phyloP scores from a whole-genome alignment of 208 protist genomes.

The Trypanosoma caninum region DNA sequence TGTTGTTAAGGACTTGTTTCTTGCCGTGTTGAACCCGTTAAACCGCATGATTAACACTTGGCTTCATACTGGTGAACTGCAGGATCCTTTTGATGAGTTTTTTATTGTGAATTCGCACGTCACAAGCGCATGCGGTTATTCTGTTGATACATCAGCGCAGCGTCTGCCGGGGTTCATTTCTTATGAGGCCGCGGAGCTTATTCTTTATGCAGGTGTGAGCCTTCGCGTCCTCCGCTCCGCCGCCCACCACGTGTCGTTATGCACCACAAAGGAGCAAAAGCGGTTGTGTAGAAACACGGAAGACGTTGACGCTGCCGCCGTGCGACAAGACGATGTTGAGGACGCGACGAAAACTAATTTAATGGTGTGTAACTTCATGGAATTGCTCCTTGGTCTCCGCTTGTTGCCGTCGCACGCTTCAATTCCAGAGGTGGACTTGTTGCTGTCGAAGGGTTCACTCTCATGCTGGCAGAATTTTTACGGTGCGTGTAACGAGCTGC shows the following conservation, averaged over 20 bases:
- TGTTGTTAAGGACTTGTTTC: slow-evolving; percentile 50
- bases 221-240: slow-evolving; percentile 66
- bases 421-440: slow-evolving; percentile 42
- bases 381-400: slow-evolving; percentile 14
- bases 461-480: slow-evolving; percentile 62
- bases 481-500: slow-evolving; percentile 45
- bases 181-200: slow-evolving; percentile 33
- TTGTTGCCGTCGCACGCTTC: slow-evolving; percentile 2
- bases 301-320: slow-evolving; percentile 23
- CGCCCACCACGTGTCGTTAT: slow-evolving; percentile 42
- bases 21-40: slow-evolving; percentile 47
- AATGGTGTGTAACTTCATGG: slow-evolving; percentile 34
- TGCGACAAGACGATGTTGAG: slow-evolving; percentile 3
- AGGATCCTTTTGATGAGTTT: slow-evolving; percentile 80
- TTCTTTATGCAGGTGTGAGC: slow-evolving; percentile 69
- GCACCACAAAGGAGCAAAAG: slow-evolving; percentile 26
- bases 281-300: slow-evolving; percentile 8
- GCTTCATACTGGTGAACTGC: slow-evolving; percentile 52
- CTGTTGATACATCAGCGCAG: slow-evolving; percentile 53
- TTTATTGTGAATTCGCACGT: slow-evolving; percentile 78
- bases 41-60: slow-evolving; percentile 59
- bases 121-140: slow-evolving; percentile 51
- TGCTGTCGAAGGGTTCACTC: slow-evolving; percentile 29
- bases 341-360: slow-evolving; percentile 18
- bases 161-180: slow-evolving; percentile 73